Percentiles rank a stretch among this genome's conserved stretches.
Conservation (phyloP, 805 yeast genomes). For the Cyberlindnera maritima region DNA sequence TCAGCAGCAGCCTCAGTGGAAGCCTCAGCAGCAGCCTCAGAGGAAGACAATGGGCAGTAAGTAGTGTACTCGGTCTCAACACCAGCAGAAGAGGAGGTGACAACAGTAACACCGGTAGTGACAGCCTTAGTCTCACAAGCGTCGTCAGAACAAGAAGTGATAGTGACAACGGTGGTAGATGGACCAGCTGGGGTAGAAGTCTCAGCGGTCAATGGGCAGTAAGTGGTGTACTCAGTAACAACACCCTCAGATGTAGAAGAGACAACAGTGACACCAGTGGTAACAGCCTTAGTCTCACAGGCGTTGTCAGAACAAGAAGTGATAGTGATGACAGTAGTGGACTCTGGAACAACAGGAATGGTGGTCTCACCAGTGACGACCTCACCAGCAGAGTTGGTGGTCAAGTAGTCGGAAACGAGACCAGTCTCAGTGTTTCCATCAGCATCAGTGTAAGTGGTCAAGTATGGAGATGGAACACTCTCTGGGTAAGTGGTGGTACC, state of each 20-base stretch:
- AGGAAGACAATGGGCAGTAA: not conserved
- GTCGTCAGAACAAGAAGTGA: not conserved
- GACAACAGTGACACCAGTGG: slow-evolving; percentile 19
- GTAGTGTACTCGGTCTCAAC: not conserved
- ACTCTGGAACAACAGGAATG: slow-evolving; percentile 31
- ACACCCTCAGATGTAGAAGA: slow-evolving; percentile 13
- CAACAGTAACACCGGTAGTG: slow-evolving; percentile 2
- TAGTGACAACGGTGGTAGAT: not conserved
- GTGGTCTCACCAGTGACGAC: slow-evolving; percentile 4
- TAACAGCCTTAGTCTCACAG: slow-evolving; percentile 21
- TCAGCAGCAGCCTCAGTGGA: no score
- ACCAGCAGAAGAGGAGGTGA: not conserved
- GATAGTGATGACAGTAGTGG: slow-evolving; percentile 6
- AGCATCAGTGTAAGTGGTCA: slow-evolving; percentile 13
- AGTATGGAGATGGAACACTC: not conserved
- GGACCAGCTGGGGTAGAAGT: not conserved
- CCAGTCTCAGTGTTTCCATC: slow-evolving; percentile 8
- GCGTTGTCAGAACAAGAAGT: no score
- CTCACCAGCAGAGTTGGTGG: slow-evolving; percentile 5
- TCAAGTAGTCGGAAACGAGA: slow-evolving; percentile 6
- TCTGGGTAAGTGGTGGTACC: slow-evolving; percentile 4
- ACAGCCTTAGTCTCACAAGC: not conserved
- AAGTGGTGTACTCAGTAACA: not conserved
- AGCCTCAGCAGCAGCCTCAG: no score
- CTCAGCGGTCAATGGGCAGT: no score